Percentiles rank a stretch among this genome's conserved stretches.
Evolutionary conservation across 768 basidiomycete genomes (phyloP).

Genomic region (Suillus lakei): DNA sequence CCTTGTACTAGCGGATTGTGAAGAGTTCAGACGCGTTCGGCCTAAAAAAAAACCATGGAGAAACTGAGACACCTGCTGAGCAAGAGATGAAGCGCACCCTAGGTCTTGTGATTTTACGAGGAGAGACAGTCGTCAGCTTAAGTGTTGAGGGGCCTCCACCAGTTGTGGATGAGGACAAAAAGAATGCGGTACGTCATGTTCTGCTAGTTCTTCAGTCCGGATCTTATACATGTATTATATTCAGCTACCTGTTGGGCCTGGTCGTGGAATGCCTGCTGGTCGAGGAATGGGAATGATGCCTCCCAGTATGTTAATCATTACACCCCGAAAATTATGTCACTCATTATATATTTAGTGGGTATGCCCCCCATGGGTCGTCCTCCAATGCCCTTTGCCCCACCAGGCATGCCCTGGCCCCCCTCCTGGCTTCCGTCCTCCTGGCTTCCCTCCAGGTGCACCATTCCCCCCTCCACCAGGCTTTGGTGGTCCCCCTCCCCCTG

Average conservation of each 20-base stretch:
- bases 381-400: constrained; percentile 63
- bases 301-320: constrained; percentile 57
- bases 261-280: constrained; percentile 94
- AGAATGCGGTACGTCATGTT: constrained; percentile 63
- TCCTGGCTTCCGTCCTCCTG: constrained; percentile 83
- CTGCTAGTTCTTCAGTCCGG: constrained; percentile 10
- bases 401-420: constrained; percentile 89
- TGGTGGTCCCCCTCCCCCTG: constrained; percentile 82
- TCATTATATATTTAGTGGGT: constrained; percentile 48
- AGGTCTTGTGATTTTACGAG: constrained; percentile 95
- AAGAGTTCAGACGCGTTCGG: constrained; percentile 92
- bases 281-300: constrained; percentile 97
- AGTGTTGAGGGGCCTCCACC: constrained; percentile 96
- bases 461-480: constrained; percentile 85
- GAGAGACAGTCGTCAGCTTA: constrained; percentile 95
- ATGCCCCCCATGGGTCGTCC: constrained; percentile 66
- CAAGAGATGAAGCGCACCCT: constrained; percentile 97
- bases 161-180: constrained; percentile 87
- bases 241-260: constrained; percentile 87
- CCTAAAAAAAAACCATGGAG: constrained; percentile 91
- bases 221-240: constrained; percentile 24
- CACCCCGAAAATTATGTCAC: constrained; percentile 15
- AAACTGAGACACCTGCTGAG: constrained; percentile 69
- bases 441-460: constrained; percentile 81
- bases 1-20: constrained; percentile 95